These are phyloP conservation scores for Echinochloa phyllopogon DNA, from an alignment of 176 grass and related monocot species.

Conservation along the genomic window DNA sequence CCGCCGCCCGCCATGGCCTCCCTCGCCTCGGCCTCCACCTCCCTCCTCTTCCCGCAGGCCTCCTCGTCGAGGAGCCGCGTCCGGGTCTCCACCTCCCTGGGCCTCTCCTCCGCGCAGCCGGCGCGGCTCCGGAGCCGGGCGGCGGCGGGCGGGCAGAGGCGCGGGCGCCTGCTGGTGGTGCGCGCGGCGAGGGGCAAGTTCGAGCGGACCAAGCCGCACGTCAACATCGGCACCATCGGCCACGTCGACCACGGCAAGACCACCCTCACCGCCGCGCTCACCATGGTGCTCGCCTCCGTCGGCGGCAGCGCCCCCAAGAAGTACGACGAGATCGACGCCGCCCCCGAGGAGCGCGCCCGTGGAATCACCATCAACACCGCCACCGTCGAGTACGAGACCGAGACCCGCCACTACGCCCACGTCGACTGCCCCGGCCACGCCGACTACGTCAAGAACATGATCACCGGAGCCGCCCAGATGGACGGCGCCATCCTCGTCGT, in stretches of 20 bases:
- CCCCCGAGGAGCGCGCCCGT: slow-evolving; percentile 93
- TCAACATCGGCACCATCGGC: slow-evolving; percentile 99
- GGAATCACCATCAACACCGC: slow-evolving; percentile 99
- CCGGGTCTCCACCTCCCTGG: slow-evolving; percentile 54
- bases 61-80: slow-evolving; percentile 56
- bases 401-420: slow-evolving; percentile 91
- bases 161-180: slow-evolving; percentile 62
- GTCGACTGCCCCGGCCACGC: slow-evolving; percentile 97
- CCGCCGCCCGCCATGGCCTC: slow-evolving; percentile 46
- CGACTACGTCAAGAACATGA: slow-evolving; percentile 99
- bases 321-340: slow-evolving; percentile 99
- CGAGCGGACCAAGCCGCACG: slow-evolving; percentile 93
- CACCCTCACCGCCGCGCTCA: slow-evolving; percentile 93
- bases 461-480: slow-evolving; percentile 95
- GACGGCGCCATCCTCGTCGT: slow-evolving; percentile 96
- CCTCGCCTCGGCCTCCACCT: slow-evolving; percentile 45
- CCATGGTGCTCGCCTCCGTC: slow-evolving; percentile 90
- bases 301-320: slow-evolving; percentile 89
- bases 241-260: slow-evolving; percentile 99
- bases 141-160: slow-evolving; percentile 34
- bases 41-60: slow-evolving; percentile 44
- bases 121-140: slow-evolving; percentile 39
- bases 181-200: slow-evolving; percentile 91
- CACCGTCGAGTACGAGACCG: slow-evolving; percentile 99
- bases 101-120: slow-evolving; percentile 33